Base-by-base conservation (phyloP, 352 stramenopile species). In the Phytophthora palmivora region DNA sequence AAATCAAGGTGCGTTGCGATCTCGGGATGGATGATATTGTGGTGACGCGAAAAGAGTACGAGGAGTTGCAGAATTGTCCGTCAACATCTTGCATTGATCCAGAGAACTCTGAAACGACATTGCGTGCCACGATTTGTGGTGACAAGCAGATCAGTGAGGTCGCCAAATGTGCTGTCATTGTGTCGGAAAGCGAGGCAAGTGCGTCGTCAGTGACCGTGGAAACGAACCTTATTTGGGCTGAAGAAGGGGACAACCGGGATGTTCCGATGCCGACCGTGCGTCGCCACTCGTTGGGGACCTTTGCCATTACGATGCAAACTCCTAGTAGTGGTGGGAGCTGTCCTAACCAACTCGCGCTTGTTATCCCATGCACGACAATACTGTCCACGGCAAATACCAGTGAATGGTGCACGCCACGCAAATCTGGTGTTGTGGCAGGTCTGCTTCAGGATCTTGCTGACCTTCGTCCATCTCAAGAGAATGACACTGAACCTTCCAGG, bases 211-310 rank as follows among this genome's bases (percentile, higher is more conserved):
- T 74, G 19, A 26, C 56, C 21, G 67, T 72, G 39, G 67, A 74
- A 58, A 74, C 55, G 2, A 67, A 30, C 16, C 30, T 59, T 15
- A 49, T 82, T 18, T 88, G 77, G 78, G 54, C 67, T 5, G 70
- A 88, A 52, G 79, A 88, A 47, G 45, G 50, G 19, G 69, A 63
- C 12, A 87, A 88, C 43, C 63, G 58, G 5, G 70, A 87, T 26
- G 59, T 87, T 30, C 77, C 77, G 6, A 33, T 58, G 19, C 77
- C 77, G 6, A 70, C 30, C 1, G 52, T 82, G 19, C 60, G 51
- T 16, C 72, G 70, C 11, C 47, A 82, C 42, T 72, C 66, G 1
- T 61, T 78, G 14, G 33, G 61, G n/a, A 68, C 52, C 22, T 82
- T 71, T 46, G 70, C 67, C 5, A 85, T 87, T 54, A 85, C 47